These are phyloP conservation scores for Allium fistulosum DNA, from an alignment of 106 monocot genomes.

Conservation along the genomic window DNA sequence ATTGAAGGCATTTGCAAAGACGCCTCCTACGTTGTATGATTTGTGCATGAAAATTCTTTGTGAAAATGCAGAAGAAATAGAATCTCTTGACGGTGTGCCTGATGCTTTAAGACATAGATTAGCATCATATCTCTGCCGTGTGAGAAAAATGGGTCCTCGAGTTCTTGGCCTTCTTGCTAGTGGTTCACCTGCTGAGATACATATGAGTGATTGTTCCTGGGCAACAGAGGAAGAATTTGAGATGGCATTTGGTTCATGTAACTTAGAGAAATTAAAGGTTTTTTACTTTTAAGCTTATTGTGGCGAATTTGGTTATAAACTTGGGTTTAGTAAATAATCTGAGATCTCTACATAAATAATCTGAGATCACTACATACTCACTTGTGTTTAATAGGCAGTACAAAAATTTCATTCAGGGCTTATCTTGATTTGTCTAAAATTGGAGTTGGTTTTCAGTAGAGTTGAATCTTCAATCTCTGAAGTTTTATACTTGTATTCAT, in stretches of 20 bases:
- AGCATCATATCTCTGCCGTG: conserved; percentile 23
- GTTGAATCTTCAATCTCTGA: not conserved
- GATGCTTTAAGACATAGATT: conserved; percentile 32
- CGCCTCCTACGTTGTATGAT: conserved; percentile 24
- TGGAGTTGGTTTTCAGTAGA: not conserved
- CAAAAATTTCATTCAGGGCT: not conserved
- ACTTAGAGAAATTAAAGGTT: conserved; percentile 48
- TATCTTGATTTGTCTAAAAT: not conserved
- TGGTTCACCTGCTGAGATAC: conserved; percentile 31
- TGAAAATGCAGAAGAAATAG: conserved; percentile 45
- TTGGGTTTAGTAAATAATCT: not conserved
- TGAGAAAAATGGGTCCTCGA: conserved; percentile 52
- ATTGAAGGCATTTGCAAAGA: not conserved
- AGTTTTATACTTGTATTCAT: conserved; percentile 2
- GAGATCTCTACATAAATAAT: not conserved
- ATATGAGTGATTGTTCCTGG: conserved; percentile 67
- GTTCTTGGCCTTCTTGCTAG: conserved; percentile 35
- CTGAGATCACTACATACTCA: no score
- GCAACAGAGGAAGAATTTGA: conserved; percentile 43
- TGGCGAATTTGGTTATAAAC: not conserved
- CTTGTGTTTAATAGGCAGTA: not conserved
- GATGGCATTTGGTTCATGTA: conserved; percentile 27
- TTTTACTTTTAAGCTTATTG: not conserved
- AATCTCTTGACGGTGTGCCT: conserved; percentile 51
- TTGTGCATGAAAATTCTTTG: conserved; percentile 34